phyloP scores from a whole-genome alignment of 371 early-diverging fungal species.

The Pancytospora philotis region DNA sequence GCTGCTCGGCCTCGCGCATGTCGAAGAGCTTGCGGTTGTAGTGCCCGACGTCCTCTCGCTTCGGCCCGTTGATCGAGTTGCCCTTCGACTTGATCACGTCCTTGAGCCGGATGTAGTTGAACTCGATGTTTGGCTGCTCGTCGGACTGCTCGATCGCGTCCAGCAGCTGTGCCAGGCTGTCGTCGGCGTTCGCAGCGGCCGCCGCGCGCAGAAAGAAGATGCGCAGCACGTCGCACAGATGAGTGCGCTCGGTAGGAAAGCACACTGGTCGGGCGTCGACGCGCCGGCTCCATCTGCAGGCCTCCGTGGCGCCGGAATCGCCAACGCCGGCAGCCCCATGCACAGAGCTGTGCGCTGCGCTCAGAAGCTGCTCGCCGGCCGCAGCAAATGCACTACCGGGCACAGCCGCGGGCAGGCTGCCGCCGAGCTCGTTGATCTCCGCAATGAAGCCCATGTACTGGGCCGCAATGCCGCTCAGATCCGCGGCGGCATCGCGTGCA shows the following conservation, averaged over 20 bases:
- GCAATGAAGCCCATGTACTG: neutral
- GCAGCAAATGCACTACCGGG: too few species aligned
- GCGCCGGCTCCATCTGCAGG: neutral
- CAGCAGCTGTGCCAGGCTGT: neutral
- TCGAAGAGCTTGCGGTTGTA: conserved; percentile 9
- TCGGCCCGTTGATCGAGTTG: conserved; percentile 4
- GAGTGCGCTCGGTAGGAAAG: too few species aligned
- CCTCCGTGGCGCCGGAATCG: neutral
- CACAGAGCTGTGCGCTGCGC: neutral
- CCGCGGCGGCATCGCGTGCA: neutral
- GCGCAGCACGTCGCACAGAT: neutral
- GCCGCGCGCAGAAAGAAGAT: neutral
- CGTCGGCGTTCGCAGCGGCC: neutral
- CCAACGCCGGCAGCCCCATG: neutral
- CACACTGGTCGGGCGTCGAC: too few species aligned
- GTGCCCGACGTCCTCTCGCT: conserved; percentile 2
- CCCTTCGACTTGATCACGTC: conserved; percentile 4
- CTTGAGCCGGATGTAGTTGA: neutral
- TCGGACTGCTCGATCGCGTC: neutral
- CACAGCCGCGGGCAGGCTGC: neutral
- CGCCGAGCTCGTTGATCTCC: neutral
- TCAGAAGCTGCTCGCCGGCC: too few species aligned
- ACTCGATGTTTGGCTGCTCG: neutral
- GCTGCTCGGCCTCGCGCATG: neutral
- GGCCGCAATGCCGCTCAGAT: neutral